Evolutionary conservation across 495 filamentous ascomycete species (phyloP).

Genomic region (Neurospora sp.): DNA sequence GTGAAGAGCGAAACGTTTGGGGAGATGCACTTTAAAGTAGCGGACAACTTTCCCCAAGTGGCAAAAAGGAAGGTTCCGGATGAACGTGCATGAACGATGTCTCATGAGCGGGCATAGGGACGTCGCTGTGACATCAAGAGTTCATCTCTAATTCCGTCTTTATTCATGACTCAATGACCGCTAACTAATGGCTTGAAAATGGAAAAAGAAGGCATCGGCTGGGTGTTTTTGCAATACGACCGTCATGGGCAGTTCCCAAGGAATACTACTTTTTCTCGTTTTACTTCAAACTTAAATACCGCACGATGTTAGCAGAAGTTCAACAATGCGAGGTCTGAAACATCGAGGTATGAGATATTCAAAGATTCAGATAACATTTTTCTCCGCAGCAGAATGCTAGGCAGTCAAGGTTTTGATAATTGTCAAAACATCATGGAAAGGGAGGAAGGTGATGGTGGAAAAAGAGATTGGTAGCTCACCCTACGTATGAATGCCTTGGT

Average conservation of each 20-base stretch:
- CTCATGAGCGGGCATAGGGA: background rate
- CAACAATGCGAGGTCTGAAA: background rate
- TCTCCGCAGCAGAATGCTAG: constrained; percentile 19
- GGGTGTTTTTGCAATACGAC: background rate
- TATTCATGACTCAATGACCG: background rate
- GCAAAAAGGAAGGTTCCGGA: background rate
- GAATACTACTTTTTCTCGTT: background rate
- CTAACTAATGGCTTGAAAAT: background rate
- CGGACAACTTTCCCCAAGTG: background rate
- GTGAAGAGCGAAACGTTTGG: background rate
- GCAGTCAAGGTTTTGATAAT: constrained; percentile 30
- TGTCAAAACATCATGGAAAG: constrained; percentile 15
- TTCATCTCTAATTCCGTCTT: background rate
- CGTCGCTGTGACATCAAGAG: background rate
- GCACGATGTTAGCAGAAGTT: background rate
- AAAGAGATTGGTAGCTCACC: background rate
- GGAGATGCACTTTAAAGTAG: background rate
- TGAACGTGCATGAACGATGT: background rate
- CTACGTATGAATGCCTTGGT: background rate
- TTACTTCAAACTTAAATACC: background rate
- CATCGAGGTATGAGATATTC: background rate
- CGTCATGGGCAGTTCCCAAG: background rate
- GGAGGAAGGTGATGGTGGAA: background rate
- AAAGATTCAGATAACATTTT: constrained; percentile 7
- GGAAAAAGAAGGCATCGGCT: background rate